phyloP scores from a whole-genome alignment of 192 early-diverging fungal species.

The Coemansia sp. region DNA sequence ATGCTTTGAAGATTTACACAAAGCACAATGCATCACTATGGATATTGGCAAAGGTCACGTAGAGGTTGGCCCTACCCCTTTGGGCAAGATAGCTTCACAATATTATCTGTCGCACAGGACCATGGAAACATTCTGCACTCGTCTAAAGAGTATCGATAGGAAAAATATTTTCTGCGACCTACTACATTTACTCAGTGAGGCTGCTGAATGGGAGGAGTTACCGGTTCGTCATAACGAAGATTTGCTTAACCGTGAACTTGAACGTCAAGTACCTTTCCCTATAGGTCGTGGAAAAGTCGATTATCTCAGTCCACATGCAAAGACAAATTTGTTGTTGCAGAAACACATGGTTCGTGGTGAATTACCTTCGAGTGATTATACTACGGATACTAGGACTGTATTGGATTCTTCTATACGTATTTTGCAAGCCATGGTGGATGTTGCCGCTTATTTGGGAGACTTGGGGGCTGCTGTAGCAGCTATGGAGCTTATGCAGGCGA shows the following conservation, averaged over 20 bases:
- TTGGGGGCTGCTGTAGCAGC: conserved; percentile 61
- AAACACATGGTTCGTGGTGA: conserved; percentile 76
- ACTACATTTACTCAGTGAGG: conserved; percentile 75
- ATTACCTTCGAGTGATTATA: conserved; percentile 85
- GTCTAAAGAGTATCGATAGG: conserved; percentile 46
- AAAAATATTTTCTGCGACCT: conserved; percentile 59
- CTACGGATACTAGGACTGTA: conserved; percentile 86
- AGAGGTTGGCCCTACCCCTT: conserved; percentile 61
- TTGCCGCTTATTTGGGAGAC: conserved; percentile 68
- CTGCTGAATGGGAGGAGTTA: conserved; percentile 83
- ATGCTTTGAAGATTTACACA: conserved; percentile 64
- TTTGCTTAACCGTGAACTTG: conserved; percentile 78
- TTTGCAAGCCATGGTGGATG: conserved; percentile 91
- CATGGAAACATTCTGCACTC: conserved; percentile 62
- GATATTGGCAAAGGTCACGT: conserved; percentile 38
- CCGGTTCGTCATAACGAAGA: conserved; percentile 97
- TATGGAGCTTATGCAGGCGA: conserved; percentile 83
- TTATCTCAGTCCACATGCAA: conserved; percentile 86
- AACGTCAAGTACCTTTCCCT: conserved; percentile 64
- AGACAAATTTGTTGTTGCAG: conserved; percentile 87
- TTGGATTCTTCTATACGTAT: conserved; percentile 91
- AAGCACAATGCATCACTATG: conserved; percentile 66
- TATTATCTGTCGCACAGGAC: conserved; percentile 89
- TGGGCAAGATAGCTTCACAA: conserved; percentile 83
- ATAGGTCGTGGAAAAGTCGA: conserved; percentile 49